Percentiles rank a stretch among this genome's conserved stretches.
Conservation (phyloP, 1,139 yeast species). For the Protomyces lactucae-debilis region DNA sequence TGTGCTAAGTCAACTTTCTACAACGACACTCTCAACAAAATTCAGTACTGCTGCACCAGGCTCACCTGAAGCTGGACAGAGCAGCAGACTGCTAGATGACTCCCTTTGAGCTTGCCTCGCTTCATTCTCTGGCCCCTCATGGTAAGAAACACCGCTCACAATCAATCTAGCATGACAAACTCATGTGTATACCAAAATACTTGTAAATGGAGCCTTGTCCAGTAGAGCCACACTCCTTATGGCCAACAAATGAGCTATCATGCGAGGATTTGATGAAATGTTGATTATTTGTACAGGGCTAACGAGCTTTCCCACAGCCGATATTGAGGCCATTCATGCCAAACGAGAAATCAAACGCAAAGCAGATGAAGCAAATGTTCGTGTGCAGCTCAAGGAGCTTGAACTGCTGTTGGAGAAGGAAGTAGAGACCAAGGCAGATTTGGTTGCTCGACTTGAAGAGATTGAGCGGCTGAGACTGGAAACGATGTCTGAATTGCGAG, state of each 20-base stretch:
- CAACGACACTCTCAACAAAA: too few species aligned
- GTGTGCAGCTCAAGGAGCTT: neutral
- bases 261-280: too few species aligned
- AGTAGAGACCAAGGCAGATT: neutral
- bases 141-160: neutral
- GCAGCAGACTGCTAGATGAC: neutral
- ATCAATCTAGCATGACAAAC: too few species aligned
- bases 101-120: conserved; percentile 12
- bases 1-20: too few species aligned
- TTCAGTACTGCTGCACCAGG: too few species aligned
- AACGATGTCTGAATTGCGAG: neutral
- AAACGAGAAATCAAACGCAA: neutral
- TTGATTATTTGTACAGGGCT: neutral
- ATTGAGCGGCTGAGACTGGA: neutral
- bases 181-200: too few species aligned
- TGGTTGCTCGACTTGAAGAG: neutral
- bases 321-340: neutral
- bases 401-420: neutral
- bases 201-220: too few species aligned
- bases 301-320: neutral
- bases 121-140: conserved; percentile 10
- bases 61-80: too few species aligned
- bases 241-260: too few species aligned
- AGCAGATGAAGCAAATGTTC: neutral
- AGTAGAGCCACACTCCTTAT: neutral